Evolutionary conservation across 768 basidiomycete species (phyloP), one percentile per base, ranked within the genome.

Genomic region (Lactarius indigo): DNA sequence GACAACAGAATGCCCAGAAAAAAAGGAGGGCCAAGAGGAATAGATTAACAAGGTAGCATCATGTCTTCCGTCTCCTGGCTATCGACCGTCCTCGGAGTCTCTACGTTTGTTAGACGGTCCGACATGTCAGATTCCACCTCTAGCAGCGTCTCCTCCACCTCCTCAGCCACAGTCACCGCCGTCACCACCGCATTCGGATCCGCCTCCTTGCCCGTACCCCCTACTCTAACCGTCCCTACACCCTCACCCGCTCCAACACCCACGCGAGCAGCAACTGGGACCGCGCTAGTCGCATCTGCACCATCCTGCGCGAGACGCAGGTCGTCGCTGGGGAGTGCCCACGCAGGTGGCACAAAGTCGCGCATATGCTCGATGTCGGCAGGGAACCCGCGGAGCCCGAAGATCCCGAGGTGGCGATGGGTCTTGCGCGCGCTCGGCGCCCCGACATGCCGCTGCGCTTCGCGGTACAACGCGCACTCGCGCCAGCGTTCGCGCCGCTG

Each of bases 301-400:
- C 64, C 60, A 20, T 64, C 68, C 58, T 35, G 65, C 65, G 35
- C 58, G 57, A 59, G 33, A 63, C 64, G 71, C 60, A 35, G 33
- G 26, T 67, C 66, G 3, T 5, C 31, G 30, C 30, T 26, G n/a
- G 64, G 57, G 60, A 69, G 47, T 70, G 72, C 65, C 86, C 85
- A 88, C 23, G 75, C 67, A 0, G 89, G 89, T 42, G 87, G 75
- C 69, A 82, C 80, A 70, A 83, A 90, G 52, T 89, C 87, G 67
- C 75, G 78, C 35, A 77, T 66, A 61, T 82, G 80, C 66, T 82
- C 81, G 42, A 86, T 66, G 41, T 79, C 81, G 1, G 73, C 65
- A 70, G 6, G 84, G 84, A n/a, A 88, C 77, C 68, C 84, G 81
- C 37, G 61, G 4, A 79, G 77, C 0, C 89, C 89, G 72, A 89